Evolutionary conservation across 345 rosid genomes (phyloP), one percentile per base, ranked within the genome.

Genomic region (Schrenkiella parvula): DNA sequence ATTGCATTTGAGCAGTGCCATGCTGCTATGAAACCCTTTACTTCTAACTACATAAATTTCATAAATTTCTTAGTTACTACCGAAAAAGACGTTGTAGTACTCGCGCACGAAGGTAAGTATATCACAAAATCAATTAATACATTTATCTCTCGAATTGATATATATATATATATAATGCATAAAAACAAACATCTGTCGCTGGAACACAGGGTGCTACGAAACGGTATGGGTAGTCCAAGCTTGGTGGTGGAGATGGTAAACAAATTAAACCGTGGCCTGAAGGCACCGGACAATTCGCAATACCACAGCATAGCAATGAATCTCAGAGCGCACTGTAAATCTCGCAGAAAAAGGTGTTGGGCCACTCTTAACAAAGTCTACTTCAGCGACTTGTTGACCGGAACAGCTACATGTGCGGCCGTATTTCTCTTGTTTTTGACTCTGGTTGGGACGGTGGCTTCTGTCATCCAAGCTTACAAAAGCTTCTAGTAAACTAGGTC

Each of bases 391-490:
- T 18, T 42, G 72, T 67, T 25, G 63, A 53, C 51, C 9, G 52
- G 62, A 41, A 67, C 53, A 18, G 72, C 63, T 68, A 17, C 64
- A 12, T 1, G 14, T 6, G 71, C 17, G 3, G 18, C 50, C 1
- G 0, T 5, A 53, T 9, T 52, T 11, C 39, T 67, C 41, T 28
- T 67, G 53, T 18, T 53, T 53, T 41, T 39, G 0, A 65, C 58
- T 21, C 19, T 34, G 0, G 44, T 41, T 14, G 17, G 43, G 43
- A 14, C 39, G 6, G 15, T n/a, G n/a, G 70, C 58, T 65, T 50
- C 70, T 35, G 47, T 65, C 22, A 14, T 65, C 31, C 63, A 67
- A 67, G 12, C 71, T 13, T 53, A 8, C 63, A 41, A 41, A 68
- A 43, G 54, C 64, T 4, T 53, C 59, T 7, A 53, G n/a, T 19